Percentiles rank a stretch among this genome's conserved stretches.
These are phyloP conservation scores for Pseudocercospora musae DNA, from an alignment of 2,329 filamentous ascomycete genomes.

Conservation along the genomic window DNA sequence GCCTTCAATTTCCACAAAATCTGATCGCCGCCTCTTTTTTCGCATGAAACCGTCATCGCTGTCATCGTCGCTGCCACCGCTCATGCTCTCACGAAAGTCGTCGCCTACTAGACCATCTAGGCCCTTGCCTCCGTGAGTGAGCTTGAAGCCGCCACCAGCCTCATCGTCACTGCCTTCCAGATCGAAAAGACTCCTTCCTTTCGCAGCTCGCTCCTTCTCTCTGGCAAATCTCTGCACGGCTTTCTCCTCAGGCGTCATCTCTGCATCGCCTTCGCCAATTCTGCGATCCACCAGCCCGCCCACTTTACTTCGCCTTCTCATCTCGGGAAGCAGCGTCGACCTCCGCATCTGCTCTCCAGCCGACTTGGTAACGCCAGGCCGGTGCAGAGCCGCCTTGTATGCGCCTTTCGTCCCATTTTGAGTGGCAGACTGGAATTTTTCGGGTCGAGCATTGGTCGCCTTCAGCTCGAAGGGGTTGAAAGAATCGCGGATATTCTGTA, in stretches of 20 bases:
- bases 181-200: slow-evolving; percentile 79
- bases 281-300: slow-evolving; percentile 89
- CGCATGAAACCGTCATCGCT: slow-evolving; percentile 39
- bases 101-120: slow-evolving; percentile 75
- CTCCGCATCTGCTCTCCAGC: slow-evolving; percentile 82
- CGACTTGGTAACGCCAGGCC: slow-evolving; percentile 81
- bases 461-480: slow-evolving; percentile 97
- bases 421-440: slow-evolving; percentile 71
- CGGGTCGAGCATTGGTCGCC: slow-evolving; percentile 59
- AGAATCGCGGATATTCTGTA: slow-evolving; percentile 84
- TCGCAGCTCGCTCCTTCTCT: slow-evolving; percentile 77
- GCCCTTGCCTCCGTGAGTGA: slow-evolving; percentile 73
- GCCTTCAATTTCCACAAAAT: slow-evolving; percentile 56
- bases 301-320: slow-evolving; percentile 84
- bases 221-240: slow-evolving; percentile 86
- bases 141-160: slow-evolving; percentile 38
- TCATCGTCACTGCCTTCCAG: slow-evolving; percentile 77
- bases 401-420: slow-evolving; percentile 36
- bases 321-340: slow-evolving; percentile 80
- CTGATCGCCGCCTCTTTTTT: slow-evolving; percentile 41
- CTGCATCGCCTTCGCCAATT: slow-evolving; percentile 93
- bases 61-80: slow-evolving; percentile 31
- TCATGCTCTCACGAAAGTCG: slow-evolving; percentile 54
- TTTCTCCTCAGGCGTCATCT: slow-evolving; percentile 88
- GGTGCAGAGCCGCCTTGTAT: slow-evolving; percentile 57